These are phyloP conservation scores for Lachancea meyersii DNA, from an alignment of 805 yeast species.

Conservation along the genomic window DNA sequence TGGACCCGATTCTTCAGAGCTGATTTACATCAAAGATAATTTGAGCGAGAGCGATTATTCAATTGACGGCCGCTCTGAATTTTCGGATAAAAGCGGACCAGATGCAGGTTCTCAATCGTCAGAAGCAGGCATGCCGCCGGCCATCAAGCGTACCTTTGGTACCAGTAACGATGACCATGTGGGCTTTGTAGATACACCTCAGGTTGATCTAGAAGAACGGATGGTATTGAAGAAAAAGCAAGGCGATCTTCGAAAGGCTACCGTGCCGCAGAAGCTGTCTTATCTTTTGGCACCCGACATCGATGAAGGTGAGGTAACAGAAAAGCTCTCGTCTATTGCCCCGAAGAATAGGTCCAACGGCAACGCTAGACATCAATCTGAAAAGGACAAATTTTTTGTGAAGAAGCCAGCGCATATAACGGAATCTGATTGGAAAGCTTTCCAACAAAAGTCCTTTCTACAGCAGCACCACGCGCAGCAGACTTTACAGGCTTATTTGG, in stretches of 20 bases:
- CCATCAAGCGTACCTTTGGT: slow-evolving; percentile 42
- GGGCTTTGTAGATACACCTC: slow-evolving; percentile 36
- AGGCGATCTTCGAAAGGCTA: slow-evolving; percentile 45
- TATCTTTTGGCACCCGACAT: slow-evolving; percentile 39
- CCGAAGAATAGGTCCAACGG: neutral
- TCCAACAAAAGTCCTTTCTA: slow-evolving; percentile 31
- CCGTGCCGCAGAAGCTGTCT: slow-evolving; percentile 50
- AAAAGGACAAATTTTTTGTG: slow-evolving; percentile 21
- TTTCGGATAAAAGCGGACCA: neutral
- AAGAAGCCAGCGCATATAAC: slow-evolving; percentile 28
- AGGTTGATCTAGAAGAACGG: slow-evolving; percentile 39
- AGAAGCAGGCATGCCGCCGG: slow-evolving; percentile 52
- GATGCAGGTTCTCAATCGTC: neutral
- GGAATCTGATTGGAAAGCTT: slow-evolving; percentile 30
- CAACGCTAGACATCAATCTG: neutral
- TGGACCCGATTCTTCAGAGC: slow-evolving; percentile 56
- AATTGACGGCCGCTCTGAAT: neutral
- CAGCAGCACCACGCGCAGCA: slow-evolving; percentile 33
- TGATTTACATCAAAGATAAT: slow-evolving; percentile 34
- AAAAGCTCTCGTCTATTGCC: neutral
- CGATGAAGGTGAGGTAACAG: slow-evolving; percentile 21
- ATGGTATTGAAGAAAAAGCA: slow-evolving; percentile 43
- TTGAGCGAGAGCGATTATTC: slow-evolving; percentile 1
- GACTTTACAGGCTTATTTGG: slow-evolving; percentile 29
- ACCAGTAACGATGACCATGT: slow-evolving; percentile 29